Evolutionary conservation across 495 filamentous ascomycete genomes (phyloP), one percentile per base, ranked within the genome.

Genomic region (Articulospora tetracladia): DNA sequence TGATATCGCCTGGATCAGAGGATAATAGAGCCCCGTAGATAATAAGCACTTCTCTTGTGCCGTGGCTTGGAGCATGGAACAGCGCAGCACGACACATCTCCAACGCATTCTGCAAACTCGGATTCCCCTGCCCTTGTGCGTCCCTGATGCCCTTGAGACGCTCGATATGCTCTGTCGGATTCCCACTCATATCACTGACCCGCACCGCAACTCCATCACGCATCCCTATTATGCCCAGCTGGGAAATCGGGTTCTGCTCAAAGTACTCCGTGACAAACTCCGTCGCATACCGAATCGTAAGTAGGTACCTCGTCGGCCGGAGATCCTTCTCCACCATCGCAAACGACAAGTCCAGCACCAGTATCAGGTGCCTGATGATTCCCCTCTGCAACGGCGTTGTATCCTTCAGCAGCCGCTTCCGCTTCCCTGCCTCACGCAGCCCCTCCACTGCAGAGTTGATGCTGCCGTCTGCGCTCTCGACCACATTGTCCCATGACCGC

Each of bases 161-260:
- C 61, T 86, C 80, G 60, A 98, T 85, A 71, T 98, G 94, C 54
- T 95, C 91, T 7, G 83, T 86, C 0, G 92, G 91, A 70, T 97
- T 97, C 1, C 95, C 95, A 55, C 85, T 88, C 78, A 97, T 88
- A 68, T 96, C 90, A 69, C 86, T 92, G 53, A 98, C 83, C 34
- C 90, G 77, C 10, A 94, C 73, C 8, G 92, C 93, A 17, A 98
- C 76, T 15, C 94, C 94, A 72, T 98, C 95, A 46, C 87, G 85
- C 84, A 97, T 93, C 49, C 89, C 93, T 41, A 98, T 76, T 23
- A 98, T 85, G 15, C 88, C 91, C 36, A 98, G 79, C 69, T 98
- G 95, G 27, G 91, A 94, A 71, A 98, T 98, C n/a, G 94, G 94
- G 61, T 98, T 98, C 72, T 98, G 94, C 72, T 97, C 93, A 70